Conservation (phyloP, 495 filamentous ascomycete genomes). For the Tuber aestivum region DNA sequence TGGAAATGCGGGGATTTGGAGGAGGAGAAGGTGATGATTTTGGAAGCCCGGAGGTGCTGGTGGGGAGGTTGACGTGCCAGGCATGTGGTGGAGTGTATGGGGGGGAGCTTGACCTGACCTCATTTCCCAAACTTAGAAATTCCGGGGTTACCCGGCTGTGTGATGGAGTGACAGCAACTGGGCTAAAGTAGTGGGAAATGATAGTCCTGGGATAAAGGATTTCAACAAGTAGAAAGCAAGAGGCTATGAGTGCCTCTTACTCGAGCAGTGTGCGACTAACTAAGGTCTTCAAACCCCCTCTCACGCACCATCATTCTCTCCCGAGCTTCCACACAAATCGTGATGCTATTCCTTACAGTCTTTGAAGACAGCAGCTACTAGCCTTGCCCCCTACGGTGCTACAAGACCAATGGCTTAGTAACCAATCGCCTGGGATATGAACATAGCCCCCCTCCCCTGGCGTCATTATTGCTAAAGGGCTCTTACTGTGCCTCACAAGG, state of each 20-base stretch:
- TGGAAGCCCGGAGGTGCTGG: background rate
- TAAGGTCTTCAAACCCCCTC: background rate
- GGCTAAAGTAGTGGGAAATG: background rate
- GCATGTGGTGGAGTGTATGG: background rate
- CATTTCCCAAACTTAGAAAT: background rate
- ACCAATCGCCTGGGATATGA: background rate
- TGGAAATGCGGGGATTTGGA: background rate
- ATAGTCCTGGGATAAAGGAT: background rate
- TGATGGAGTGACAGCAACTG: background rate
- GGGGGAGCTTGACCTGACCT: background rate
- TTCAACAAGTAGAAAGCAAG: background rate
- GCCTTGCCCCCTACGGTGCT: background rate
- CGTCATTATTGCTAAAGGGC: background rate
- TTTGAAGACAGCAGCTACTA: background rate
- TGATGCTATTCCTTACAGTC: background rate
- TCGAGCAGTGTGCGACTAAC: background rate
- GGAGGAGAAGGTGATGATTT: conserved; percentile 5
- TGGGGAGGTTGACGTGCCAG: background rate
- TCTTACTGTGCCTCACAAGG: background rate
- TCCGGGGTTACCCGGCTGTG: background rate
- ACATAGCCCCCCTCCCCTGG: background rate
- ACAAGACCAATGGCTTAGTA: background rate
- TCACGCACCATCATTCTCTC: background rate
- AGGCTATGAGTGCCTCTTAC: background rate
- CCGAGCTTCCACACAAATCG: background rate